A percentile compares a stretch with the other conserved stretches of the same genome.
phyloP scores from a whole-genome alignment of 345 rosid species.

The Gossypium bickii region DNA sequence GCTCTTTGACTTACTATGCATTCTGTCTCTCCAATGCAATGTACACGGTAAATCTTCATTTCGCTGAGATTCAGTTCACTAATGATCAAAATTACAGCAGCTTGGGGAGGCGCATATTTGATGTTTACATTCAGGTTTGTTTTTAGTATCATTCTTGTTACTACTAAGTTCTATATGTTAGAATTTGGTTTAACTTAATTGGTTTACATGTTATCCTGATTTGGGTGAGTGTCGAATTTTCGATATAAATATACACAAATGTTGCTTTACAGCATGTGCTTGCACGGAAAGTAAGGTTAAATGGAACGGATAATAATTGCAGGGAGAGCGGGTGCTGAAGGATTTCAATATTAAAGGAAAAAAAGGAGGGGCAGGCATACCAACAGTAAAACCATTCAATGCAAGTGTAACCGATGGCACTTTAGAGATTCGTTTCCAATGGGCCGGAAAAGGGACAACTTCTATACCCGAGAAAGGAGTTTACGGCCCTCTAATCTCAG shows the following conservation, averaged over 20 bases:
- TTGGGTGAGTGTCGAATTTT: too few species aligned
- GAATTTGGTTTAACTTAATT: not conserved
- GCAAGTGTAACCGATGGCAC: constrained; percentile 35
- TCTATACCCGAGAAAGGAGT: constrained; percentile 40
- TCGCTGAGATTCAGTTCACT: constrained; percentile 29
- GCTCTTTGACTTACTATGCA: constrained; percentile 52
- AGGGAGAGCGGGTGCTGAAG: constrained; percentile 43
- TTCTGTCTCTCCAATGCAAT: constrained; percentile 52
- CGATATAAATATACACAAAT: too few species aligned
- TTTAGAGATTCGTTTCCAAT: constrained; percentile 53
- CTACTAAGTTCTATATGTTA: not conserved
- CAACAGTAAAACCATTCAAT: constrained; percentile 20
- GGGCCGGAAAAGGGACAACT: constrained; percentile 71
- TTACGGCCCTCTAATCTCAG: constrained; percentile 68
- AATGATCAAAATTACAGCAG: constrained; percentile 27
- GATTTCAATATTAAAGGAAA: constrained; percentile 47
- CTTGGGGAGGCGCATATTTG: constrained; percentile 51
- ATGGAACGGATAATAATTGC: not conserved
- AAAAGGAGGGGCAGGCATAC: constrained; percentile 42
- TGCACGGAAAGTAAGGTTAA: too few species aligned
- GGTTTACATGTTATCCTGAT: too few species aligned
- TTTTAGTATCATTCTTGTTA: not conserved
- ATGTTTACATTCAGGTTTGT: constrained; percentile 62
- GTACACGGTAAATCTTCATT: constrained; percentile 44
- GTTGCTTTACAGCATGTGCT: too few species aligned